phyloP scores from a whole-genome alignment of 768 basidiomycete genomes.

The Pulveroboletus ravenelii region DNA sequence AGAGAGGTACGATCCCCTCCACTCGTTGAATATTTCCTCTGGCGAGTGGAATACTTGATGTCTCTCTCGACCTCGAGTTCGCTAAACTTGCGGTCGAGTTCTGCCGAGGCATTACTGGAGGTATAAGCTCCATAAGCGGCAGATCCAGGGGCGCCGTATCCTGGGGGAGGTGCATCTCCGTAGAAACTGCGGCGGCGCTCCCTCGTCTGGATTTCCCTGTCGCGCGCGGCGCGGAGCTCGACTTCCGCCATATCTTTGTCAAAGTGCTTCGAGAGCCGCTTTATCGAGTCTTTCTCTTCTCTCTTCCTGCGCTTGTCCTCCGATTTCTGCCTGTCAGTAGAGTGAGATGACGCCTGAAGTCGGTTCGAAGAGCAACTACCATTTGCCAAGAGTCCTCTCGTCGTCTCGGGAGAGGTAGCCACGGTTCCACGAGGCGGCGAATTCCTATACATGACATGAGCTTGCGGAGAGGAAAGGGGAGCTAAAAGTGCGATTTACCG shows the following conservation, averaged over 20 bases:
- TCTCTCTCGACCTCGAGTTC: slow-evolving; percentile 33
- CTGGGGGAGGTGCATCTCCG: slow-evolving; percentile 31
- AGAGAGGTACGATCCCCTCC: slow-evolving; percentile 30
- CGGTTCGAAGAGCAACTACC: slow-evolving; percentile 32
- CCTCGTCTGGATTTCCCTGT: slow-evolving; percentile 44
- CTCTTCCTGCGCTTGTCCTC: slow-evolving; percentile 51
- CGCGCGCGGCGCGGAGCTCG: slow-evolving; percentile 54
- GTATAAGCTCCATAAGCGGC: slow-evolving; percentile 25
- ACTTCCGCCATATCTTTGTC: slow-evolving; percentile 46
- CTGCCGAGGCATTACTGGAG: slow-evolving; percentile 20
- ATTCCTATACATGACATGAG: slow-evolving; percentile 41
- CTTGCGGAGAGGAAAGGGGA: slow-evolving; percentile 1
- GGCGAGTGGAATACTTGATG: slow-evolving; percentile 29
- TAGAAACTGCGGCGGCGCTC: slow-evolving; percentile 57
- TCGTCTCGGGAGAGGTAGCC: slow-evolving; percentile 37
- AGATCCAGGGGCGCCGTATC: slow-evolving; percentile 23
- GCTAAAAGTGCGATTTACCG: slow-evolving; percentile 35
- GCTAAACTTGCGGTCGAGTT: slow-evolving; percentile 39
- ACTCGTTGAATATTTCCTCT: slow-evolving; percentile 43
- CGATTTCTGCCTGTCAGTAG: slow-evolving; percentile 39
- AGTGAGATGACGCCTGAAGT: slow-evolving; percentile 11
- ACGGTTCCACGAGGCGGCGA: slow-evolving; percentile 53
- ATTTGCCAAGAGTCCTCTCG: slow-evolving; percentile 40
- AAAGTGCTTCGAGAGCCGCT: slow-evolving; percentile 34
- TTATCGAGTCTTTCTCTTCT: slow-evolving; percentile 42